Percentiles rank a stretch among this genome's conserved stretches.
Evolutionary conservation across 2,329 filamentous ascomycete species (phyloP).

Genomic region (Pseudogymnoascus sp.): DNA sequence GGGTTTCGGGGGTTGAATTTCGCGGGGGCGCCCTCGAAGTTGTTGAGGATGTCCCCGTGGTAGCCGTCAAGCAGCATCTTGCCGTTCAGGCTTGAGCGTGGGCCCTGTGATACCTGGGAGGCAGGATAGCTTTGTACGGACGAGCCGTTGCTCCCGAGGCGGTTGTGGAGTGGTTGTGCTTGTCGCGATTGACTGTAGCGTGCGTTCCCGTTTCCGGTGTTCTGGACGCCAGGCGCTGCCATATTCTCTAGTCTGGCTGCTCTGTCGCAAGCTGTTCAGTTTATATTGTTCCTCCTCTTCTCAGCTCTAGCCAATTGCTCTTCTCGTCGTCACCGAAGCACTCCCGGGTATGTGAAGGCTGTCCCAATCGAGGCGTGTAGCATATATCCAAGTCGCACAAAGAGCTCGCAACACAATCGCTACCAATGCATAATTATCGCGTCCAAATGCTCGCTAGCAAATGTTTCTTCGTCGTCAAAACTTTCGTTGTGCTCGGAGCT

Average conservation of each 20-base stretch:
- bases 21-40: constrained; percentile 45
- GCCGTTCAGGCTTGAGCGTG: constrained; percentile 24
- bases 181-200: constrained; percentile 1
- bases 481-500: neutral
- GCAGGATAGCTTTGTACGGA: neutral
- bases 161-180: neutral
- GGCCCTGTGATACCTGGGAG: neutral
- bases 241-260: neutral
- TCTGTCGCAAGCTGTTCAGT: neutral
- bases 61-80: constrained; percentile 52
- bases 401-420: neutral
- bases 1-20: constrained; percentile 51
- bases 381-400: neutral
- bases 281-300: neutral
- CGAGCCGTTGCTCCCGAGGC: neutral
- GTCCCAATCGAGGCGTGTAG: neutral
- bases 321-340: neutral
- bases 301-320: neutral
- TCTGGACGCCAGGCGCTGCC: neutral
- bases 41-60: constrained; percentile 43
- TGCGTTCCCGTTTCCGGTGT: neutral
- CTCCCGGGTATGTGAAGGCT: neutral
- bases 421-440: neutral
- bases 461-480: neutral
- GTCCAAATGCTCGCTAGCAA: neutral